A percentile compares a stretch with the other conserved stretches of the same genome.
Evolutionary conservation across 768 basidiomycete species (phyloP).

Genomic region (Amanita jacksonii): DNA sequence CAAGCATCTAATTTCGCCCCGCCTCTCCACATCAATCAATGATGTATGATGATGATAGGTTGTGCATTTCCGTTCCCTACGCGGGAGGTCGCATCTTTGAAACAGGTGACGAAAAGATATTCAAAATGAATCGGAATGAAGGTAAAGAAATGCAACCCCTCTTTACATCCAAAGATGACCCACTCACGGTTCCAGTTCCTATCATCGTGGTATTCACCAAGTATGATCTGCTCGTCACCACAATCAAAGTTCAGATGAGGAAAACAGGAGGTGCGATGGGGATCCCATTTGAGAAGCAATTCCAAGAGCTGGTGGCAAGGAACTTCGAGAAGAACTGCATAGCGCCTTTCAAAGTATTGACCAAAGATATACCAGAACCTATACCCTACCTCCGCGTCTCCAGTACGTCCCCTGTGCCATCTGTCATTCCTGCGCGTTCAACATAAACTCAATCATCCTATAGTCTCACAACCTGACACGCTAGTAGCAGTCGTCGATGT

Average conservation of each 20-base stretch:
- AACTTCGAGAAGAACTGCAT: neutral
- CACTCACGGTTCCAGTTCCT: slow-evolving; percentile 14
- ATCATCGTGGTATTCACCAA: slow-evolving; percentile 24
- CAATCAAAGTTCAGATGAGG: neutral
- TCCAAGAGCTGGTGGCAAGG: neutral
- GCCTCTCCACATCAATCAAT: neutral
- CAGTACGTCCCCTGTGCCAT: no score
- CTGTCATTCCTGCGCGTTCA: no score
- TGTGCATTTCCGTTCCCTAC: slow-evolving; percentile 17
- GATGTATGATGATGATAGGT: slow-evolving; percentile 12
- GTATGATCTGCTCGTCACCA: slow-evolving; percentile 18
- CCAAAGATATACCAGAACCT: neutral
- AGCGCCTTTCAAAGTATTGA: neutral
- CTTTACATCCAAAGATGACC: neutral
- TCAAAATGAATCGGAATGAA: slow-evolving; percentile 11
- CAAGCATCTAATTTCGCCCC: neutral
- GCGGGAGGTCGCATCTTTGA: slow-evolving; percentile 13
- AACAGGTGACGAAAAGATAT: slow-evolving; percentile 17
- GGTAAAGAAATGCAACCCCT: neutral
- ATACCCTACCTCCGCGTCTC: slow-evolving; percentile 1
- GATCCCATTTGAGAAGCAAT: neutral
- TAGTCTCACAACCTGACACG: neutral
- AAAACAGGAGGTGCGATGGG: neutral
- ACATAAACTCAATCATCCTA: no score
- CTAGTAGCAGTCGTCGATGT: neutral